A percentile compares a stretch with the other conserved stretches of the same genome.
Evolutionary conservation across 441 rosid genomes (phyloP).

Genomic region (Adansonia gregorii): DNA sequence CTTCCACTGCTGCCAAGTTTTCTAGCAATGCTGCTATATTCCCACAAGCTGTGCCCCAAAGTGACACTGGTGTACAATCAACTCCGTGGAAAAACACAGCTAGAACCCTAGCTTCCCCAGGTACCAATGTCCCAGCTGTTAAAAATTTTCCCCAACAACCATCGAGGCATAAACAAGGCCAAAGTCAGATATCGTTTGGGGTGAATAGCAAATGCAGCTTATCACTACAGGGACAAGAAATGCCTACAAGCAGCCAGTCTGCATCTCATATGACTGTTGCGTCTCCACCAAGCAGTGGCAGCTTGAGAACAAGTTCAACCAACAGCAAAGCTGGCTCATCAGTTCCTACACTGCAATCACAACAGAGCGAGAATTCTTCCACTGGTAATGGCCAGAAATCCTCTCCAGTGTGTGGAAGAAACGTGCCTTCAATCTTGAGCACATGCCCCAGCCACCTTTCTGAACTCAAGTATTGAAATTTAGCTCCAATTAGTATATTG

Average conservation of each 20-base stretch:
- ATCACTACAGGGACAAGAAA: slow-evolving; percentile 36
- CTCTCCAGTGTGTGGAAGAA: slow-evolving; percentile 61
- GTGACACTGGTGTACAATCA: slow-evolving; percentile 36
- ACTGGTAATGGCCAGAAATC: slow-evolving; percentile 45
- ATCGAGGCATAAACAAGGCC: slow-evolving; percentile 41
- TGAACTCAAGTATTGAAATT: slow-evolving; percentile 46
- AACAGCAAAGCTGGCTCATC: slow-evolving; percentile 38
- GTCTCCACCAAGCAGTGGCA: slow-evolving; percentile 35
- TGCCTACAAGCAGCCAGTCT: slow-evolving; percentile 33
- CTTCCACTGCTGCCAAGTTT: slow-evolving; percentile 31
- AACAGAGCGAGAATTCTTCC: slow-evolving; percentile 39
- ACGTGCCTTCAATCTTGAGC: slow-evolving; percentile 47
- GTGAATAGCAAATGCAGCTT: slow-evolving; percentile 34
- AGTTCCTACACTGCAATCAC: slow-evolving; percentile 31
- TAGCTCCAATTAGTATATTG: not conserved
- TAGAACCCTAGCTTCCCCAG: slow-evolving; percentile 27
- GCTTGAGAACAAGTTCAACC: slow-evolving; percentile 33
- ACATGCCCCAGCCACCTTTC: slow-evolving; percentile 54
- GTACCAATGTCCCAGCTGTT: slow-evolving; percentile 28
- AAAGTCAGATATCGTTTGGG: slow-evolving; percentile 54
- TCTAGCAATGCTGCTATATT: slow-evolving; percentile 25
- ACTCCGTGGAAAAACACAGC: slow-evolving; percentile 44
- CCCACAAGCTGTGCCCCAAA: slow-evolving; percentile 14
- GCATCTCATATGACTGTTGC: slow-evolving; percentile 35
- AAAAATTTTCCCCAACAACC: slow-evolving; percentile 44